Evolutionary conservation across 2,329 filamentous ascomycete species (phyloP).

Genomic region (Exophiala sideris): DNA sequence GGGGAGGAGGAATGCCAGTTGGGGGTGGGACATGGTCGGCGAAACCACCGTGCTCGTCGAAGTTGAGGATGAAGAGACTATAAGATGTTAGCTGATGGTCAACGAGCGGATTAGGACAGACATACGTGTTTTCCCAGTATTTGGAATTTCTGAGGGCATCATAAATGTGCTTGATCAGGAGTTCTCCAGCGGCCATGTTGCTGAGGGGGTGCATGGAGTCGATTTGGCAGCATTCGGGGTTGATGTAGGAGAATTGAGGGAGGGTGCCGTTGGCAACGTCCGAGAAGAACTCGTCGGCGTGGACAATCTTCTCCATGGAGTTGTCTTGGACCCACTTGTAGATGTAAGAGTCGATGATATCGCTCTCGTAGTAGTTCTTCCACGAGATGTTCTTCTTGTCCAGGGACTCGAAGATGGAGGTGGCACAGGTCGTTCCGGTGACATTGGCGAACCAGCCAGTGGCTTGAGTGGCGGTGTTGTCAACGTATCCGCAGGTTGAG

Average conservation of each 20-base stretch:
- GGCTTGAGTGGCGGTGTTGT: slow-evolving; percentile 16
- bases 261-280: slow-evolving; percentile 63
- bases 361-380: slow-evolving; percentile 23
- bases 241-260: slow-evolving; percentile 63
- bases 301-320: slow-evolving; percentile 17
- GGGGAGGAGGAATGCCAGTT: slow-evolving; percentile 10
- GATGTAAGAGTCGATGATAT: slow-evolving; percentile 19
- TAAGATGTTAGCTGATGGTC: background rate
- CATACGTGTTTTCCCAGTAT: slow-evolving; percentile 22
- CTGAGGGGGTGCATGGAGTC: slow-evolving; percentile 23
- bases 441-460: slow-evolving; percentile 18
- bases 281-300: slow-evolving; percentile 54
- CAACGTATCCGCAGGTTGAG: slow-evolving; percentile 17
- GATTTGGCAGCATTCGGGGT: slow-evolving; percentile 32
- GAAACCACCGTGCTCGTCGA: slow-evolving; percentile 21
- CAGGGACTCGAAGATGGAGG: slow-evolving; percentile 18
- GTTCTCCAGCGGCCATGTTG: slow-evolving; percentile 22
- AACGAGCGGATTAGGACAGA: background rate
- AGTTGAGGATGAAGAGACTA: slow-evolving; percentile 20
- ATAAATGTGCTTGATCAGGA: slow-evolving; percentile 22
- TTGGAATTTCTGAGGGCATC: slow-evolving; percentile 15
- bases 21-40: slow-evolving; percentile 23
- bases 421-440: slow-evolving; percentile 10
- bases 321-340: slow-evolving; percentile 24
- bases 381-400: slow-evolving; percentile 19